Base-by-base conservation (phyloP, 2,329 filamentous ascomycete genomes). In the Aspergillus chevalieri region DNA sequence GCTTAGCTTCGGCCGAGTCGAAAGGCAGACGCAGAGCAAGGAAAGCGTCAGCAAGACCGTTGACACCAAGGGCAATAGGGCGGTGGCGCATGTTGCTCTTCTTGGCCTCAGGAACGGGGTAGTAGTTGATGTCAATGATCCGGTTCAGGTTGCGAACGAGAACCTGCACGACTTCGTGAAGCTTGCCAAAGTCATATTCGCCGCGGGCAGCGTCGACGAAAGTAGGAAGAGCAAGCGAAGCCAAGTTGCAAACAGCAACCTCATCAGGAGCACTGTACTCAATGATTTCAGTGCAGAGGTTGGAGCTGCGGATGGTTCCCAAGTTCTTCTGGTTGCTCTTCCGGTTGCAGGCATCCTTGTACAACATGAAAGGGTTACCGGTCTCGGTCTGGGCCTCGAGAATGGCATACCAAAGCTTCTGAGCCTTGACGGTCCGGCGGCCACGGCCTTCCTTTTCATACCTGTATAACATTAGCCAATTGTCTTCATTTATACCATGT, bases 311-410 rank as follows among this genome's bases (percentile, higher is more conserved):
- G 64, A 98, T 98, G 55, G 91, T 96, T 58, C 93, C 93, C 28
- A 98, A 81, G 75, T 98, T 98, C 86, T 98, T 97, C 78, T 98
- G 93, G 82, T 98, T 98, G 80, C 91, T 96, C 86, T 98, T 98
- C 71, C 84, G 84, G 83, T 98, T 98, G 83, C 87, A 92, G 65
- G 85, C 82, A 74, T 98, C 93, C 81, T 98, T 98, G 85, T 98
- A 98, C 52, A 97, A 85, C 89, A 98, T 98, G 77, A 95, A 98
- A 44, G 93, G 93, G 74, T 95, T 97, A 62, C 93, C 93, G 43
- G 93, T 98, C 83, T 98, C 93, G 30, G 92, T 97, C 78, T 98
- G 93, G 45, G 93, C 89, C 76, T 98, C 93, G 44, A 98, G 82
- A 58, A 98, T 95, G 59, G 92, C 90, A 69, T 97, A 97, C 93